Evolutionary conservation across 192 early-diverging fungal genomes (phyloP).

Genomic region (Mortierella claussenii): DNA sequence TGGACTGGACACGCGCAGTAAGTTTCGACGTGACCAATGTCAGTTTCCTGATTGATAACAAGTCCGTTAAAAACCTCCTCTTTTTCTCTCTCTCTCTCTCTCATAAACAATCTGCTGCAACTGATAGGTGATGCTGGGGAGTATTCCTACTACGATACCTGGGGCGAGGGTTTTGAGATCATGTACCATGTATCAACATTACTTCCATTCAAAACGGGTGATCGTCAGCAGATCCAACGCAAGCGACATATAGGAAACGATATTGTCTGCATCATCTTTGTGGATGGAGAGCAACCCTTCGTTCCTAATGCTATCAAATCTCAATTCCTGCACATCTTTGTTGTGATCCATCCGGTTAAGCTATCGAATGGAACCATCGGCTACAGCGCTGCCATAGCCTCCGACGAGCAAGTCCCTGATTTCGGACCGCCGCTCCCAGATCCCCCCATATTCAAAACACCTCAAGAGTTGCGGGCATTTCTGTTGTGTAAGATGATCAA

Average conservation of each 20-base stretch:
- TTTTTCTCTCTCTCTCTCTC: constrained; percentile 3
- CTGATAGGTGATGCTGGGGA: constrained; percentile 75
- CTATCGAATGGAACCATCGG: constrained; percentile 26
- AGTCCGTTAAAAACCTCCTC: too few species aligned
- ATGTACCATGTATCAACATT: constrained; percentile 84
- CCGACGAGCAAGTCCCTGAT: constrained; percentile 59
- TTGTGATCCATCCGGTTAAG: constrained; percentile 52
- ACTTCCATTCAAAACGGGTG: constrained; percentile 72
- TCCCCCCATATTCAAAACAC: constrained; percentile 54
- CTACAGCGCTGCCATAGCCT: constrained; percentile 37
- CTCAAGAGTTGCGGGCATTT: constrained; percentile 50
- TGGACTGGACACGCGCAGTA: constrained; percentile 76
- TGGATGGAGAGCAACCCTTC: constrained; percentile 62
- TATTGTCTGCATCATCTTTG: constrained; percentile 71
- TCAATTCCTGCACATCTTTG: constrained; percentile 68
- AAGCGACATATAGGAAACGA: constrained; percentile 75
- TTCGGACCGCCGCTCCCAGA: constrained; percentile 65
- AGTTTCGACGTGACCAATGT: too few species aligned
- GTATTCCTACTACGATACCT: constrained; percentile 75
- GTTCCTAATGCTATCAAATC: constrained; percentile 65
- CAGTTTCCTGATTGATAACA: too few species aligned
- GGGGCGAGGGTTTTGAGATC: constrained; percentile 75
- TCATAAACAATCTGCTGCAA: constrained; percentile 31
- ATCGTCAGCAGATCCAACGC: constrained; percentile 75
- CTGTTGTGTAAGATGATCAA: constrained; percentile 62